Base-by-base conservation (phyloP, 192 early-diverging fungal genomes). In the Rhizophlyctis rosea region DNA sequence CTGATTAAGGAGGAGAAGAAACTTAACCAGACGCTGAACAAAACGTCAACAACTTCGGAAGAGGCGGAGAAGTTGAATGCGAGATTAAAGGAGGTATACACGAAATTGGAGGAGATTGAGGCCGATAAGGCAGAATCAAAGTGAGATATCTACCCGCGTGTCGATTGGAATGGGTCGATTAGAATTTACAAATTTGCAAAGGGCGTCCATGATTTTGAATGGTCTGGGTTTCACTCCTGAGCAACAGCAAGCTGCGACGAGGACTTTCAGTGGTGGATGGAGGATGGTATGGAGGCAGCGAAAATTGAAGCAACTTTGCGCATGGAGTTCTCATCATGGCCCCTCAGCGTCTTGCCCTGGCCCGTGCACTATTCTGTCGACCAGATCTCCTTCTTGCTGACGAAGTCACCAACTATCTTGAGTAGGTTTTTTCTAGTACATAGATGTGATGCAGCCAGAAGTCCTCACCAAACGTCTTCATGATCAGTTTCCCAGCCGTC, bases 61-160 rank as follows among this genome's bases (percentile, higher is more conserved):
- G 80, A 82, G 16, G 74, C 72, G 14, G 61, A 60, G 3, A 55
- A 57, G 57, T 60, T 76, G 32, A 61, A 57, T 3, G 52, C 51
- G 27, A 74, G 83, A 47, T 74, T 99, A 29, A 93, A 93, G 76
- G 81, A 89, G 35, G 79, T 93, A 25, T 94, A 95, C 77, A 53
- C 72, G 52, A 91, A 90, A 69, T 75, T 99, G 55, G 85, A 90
- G 63, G 94, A 95, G 21, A 96, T 99, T 74, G 97, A 98, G 67
- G 90, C 93, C 28, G 91, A 98, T 72, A 96, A 92, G 76, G 97
- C 97, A 3, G 97, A 97, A 70, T 77, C 94, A 29, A 82, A 82
- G 87, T 88, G 77, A 35, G 57, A 33, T 4, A 28, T 2, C 13
- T 33, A 30, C 23, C 27, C 35, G 35, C 18, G 31, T 18, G 70